phyloP scores from a whole-genome alignment of 225 moss, liverwort and hornwort species.

The Pseudisothecium myosuroides region DNA sequence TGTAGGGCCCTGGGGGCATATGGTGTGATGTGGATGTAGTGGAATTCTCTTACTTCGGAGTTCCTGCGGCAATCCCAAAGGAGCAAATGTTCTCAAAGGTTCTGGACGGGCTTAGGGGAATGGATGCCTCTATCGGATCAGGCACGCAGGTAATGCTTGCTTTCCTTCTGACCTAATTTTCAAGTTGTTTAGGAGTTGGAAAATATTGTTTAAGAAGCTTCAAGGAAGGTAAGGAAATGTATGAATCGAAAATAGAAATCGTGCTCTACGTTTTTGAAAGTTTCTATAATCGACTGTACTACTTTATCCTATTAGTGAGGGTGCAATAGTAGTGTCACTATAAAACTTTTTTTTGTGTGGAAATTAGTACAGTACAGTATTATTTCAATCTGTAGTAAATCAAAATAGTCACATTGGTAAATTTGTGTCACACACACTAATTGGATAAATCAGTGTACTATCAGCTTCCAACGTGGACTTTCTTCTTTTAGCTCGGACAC shows the following conservation, averaged over 20 bases:
- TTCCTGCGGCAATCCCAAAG: conserved; percentile 13
- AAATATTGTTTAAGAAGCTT: neutral
- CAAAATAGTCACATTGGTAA: neutral
- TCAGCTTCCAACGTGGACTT: neutral
- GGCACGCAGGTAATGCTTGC: conserved; percentile 30
- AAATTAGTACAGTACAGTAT: too few species aligned
- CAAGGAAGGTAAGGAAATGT: neutral
- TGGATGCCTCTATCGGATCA: conserved; percentile 30
- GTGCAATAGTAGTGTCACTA: neutral
- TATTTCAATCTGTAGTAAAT: neutral
- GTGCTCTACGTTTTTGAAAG: neutral
- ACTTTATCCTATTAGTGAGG: neutral
- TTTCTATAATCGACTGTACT: neutral
- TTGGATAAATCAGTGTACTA: neutral
- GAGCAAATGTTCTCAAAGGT: conserved; percentile 33
- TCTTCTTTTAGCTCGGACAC: neutral
- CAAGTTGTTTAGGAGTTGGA: neutral
- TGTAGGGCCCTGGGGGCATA: conserved; percentile 34
- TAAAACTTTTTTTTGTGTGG: neutral
- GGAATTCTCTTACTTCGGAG: conserved; percentile 42
- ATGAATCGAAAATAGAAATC: neutral
- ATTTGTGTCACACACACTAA: neutral
- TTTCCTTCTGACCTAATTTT: neutral
- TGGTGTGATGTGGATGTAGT: conserved; percentile 56
- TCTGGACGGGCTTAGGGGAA: conserved; percentile 33